Evolutionary conservation across 179 eudicot genomes (phyloP), one percentile per base, ranked within the genome.

Genomic region (Camellia oleifera): DNA sequence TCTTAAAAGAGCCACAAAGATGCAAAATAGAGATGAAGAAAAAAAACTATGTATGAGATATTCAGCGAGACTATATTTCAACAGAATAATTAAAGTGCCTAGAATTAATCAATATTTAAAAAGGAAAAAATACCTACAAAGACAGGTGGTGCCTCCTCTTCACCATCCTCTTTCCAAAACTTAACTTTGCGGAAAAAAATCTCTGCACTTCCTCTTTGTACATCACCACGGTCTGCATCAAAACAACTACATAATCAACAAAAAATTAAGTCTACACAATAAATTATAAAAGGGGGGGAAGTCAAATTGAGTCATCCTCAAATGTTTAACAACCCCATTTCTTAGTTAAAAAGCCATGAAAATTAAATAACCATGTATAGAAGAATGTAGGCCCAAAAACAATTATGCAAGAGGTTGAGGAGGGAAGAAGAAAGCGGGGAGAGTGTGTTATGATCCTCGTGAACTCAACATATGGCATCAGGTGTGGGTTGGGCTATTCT

Each of bases 61-160:
- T 18, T 7, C 66, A 56, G 40, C 53, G 3, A 73, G 23, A 50
- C 7, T 56, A 44, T 56, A 44, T 56, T 74, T 26, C 64, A 74
- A 74, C 56, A 69, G 42, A 20, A 58, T 17, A 44, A 18, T 11
- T 48, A 60, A n/a, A 17, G 40, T n/a, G 10, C 4, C 26, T 9
- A 32, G 4, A 42, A 42, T 10, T 63, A 18, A 53, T 54, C 13
- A 32, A 65, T 66, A 45, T 61, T 62, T 12, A 0, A 63, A 63
- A 70, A 42, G 71, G 76, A 83, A 78, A 76, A 92, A 86, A 88
- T 89, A 91, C 99, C 91, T 90, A 95, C 99, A 94, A 94, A 95
- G 85, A 94, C 93, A 88, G 98, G 98, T 23, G 99, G 99, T 81
- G 98, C 99, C 87, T 95, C 99, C 85, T 90, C 97, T 84, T 91